Evolutionary conservation across 129 eudicot species (phyloP), one percentile per base, ranked within the genome.

Genomic region (Lactuca saligna): DNA sequence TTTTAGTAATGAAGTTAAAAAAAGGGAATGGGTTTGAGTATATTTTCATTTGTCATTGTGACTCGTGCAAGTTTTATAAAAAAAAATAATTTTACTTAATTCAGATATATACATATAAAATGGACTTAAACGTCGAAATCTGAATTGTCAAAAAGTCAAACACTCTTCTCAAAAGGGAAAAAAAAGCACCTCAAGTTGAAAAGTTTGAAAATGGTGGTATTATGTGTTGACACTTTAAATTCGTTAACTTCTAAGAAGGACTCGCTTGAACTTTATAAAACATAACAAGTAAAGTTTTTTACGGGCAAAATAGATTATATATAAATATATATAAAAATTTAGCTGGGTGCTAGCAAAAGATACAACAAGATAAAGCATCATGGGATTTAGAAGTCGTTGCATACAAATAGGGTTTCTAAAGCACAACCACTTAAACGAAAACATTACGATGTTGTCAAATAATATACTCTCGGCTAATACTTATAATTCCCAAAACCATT

Each of bases 141-240:
- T 2, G 7, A 42, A 46, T 5, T 7, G 9, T 53, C n/a, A 16
- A 53, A 51, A 53, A n/a, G 17, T 53, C 20, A 53, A 53, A 53
- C 57, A 53, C 57, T 4, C 25, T 53, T 53, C 15, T 17, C 57
- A 17, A 53, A 53, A 15, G 20, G 57, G 57, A 15, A 50, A 4
- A 53, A 53, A 53, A 53, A n/a, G 17, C 25, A 60, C 46, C n/a
- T n/a, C 11, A 25, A 60, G 65, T 39, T 34, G 65, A 60, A 60
- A 60, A 60, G 48, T 34, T 60, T 60, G 65, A 60, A 35, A 60
- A 60, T 60, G 16, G 48, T 53, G 39, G 46, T n/a, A 39, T 60
- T 15, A 60, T 35, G 12, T 14, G 25, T 60, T n/a, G 64, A 39
- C 14, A n/a, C 65, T 34, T 60, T 60, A 25, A 60, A 33, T 12